Evolutionary conservation across 257 asterid genomes (phyloP).

Genomic region (Perilla frutescens): DNA sequence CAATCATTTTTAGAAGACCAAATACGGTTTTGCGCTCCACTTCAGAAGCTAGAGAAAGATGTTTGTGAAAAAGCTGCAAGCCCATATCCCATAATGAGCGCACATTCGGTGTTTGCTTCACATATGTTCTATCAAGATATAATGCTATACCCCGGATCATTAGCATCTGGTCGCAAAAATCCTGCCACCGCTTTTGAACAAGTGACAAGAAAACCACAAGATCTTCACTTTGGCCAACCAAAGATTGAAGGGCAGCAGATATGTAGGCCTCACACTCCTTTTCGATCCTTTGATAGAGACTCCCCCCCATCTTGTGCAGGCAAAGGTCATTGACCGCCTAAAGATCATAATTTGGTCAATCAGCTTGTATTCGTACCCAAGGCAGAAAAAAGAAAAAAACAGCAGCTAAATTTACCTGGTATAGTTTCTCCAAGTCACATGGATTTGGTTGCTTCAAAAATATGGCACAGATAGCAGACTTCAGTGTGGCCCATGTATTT

Average conservation of each 20-base stretch:
- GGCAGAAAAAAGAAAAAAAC: slow-evolving; percentile 22
- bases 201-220: slow-evolving; percentile 86
- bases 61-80: slow-evolving; percentile 92
- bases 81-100: slow-evolving; percentile 99
- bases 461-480: slow-evolving; percentile 90
- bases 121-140: slow-evolving; percentile 93
- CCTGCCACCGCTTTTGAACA: slow-evolving; percentile 96
- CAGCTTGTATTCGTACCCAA: slow-evolving; percentile 28
- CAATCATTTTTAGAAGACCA: slow-evolving; percentile 91
- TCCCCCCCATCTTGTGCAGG: slow-evolving; percentile 94
- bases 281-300: slow-evolving; percentile 83
- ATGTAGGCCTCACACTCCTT: slow-evolving; percentile 85
- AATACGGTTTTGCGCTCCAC: slow-evolving; percentile 92
- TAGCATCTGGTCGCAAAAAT: slow-evolving; percentile 95
- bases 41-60: slow-evolving; percentile 87
- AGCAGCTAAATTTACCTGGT: slow-evolving; percentile 60
- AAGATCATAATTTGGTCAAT: slow-evolving; percentile 33
- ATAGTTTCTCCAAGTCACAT: slow-evolving; percentile 90
- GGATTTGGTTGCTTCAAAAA: slow-evolving; percentile 94
- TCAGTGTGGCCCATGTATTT: slow-evolving; percentile 86
- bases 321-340: slow-evolving; percentile 95
- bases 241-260: slow-evolving; percentile 69
- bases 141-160: slow-evolving; percentile 96
- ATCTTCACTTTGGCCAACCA: slow-evolving; percentile 96
- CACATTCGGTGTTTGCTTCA: slow-evolving; percentile 87